Base-by-base conservation (phyloP, 192 early-diverging fungal genomes). In the Coemansia sp. region DNA sequence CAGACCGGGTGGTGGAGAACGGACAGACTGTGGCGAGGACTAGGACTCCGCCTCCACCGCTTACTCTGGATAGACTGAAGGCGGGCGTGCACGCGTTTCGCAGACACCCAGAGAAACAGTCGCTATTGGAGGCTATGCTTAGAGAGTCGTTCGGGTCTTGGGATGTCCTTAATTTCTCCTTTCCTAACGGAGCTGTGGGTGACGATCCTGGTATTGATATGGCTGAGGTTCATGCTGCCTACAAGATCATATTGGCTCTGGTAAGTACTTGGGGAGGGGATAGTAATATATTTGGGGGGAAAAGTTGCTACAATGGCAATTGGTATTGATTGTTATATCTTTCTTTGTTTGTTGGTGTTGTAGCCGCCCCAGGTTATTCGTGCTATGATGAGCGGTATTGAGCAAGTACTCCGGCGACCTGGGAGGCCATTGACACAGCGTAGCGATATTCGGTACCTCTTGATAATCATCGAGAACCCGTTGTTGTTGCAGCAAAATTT, bases 401-500 rank as follows among this genome's bases (percentile, higher is more conserved):
- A 94, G 69, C 84, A 74, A 68, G 66, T 92, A 12, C 76, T 94
- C 62, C 89, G 89, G 62, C 85, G 92, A 18, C 92, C 92, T 1
- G 78, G 82, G 34, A 49, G 75, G 67, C 83, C 76, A 18, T 53
- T 85, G 57, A 44, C 39, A 39, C 50, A 73, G 29, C 73, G 77
- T 18, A 84, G 85, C 16, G 94, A 96, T 38, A 89, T 95, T 33
- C 87, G 89, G 43, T 95, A 95, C 62, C 82, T 98, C 47, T 74
- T 96, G 64, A 91, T 96, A 33, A 85, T 98, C 39, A 72, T 97
- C 1, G 95, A 97, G 90, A 95, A 94, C 62, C 95, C 96, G 15
- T 81, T 95, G 39, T 76, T 97, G 9, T 71, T 87, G 18, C 91
- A 92, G 58, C 90, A 93, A 66, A 89, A 84, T 57, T 93, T 88